Evolutionary conservation across 1,284 basidiomycete species (phyloP).

Genomic region (Thelephora terrestris): DNA sequence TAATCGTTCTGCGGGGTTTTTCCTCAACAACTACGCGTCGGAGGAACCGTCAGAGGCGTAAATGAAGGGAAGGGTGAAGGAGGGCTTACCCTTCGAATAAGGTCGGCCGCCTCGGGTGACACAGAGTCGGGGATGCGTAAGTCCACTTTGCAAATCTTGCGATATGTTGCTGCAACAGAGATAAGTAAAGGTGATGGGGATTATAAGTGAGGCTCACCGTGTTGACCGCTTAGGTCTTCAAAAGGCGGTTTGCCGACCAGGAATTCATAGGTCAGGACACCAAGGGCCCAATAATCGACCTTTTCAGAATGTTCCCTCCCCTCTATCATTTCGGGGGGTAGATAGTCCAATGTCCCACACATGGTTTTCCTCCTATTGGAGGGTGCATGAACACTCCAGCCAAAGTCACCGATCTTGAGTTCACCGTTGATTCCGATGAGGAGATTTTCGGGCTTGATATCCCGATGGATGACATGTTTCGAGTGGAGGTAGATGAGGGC

Average conservation of each 20-base stretch:
- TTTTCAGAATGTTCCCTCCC: slow-evolving; percentile 78
- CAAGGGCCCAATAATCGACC: slow-evolving; percentile 96
- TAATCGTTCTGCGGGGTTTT: slow-evolving; percentile 78
- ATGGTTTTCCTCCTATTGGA: slow-evolving; percentile 82
- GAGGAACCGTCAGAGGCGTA: background rate
- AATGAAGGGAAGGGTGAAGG: slow-evolving; percentile 16
- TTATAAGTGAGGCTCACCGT: slow-evolving; percentile 37
- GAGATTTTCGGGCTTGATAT: slow-evolving; percentile 99
- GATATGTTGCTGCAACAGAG: slow-evolving; percentile 63
- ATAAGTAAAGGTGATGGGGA: slow-evolving; percentile 1
- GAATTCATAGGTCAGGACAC: slow-evolving; percentile 95
- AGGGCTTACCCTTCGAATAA: slow-evolving; percentile 45
- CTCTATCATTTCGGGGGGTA: slow-evolving; percentile 99
- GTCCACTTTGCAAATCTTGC: slow-evolving; percentile 76
- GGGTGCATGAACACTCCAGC: slow-evolving; percentile 98
- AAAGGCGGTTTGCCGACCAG: slow-evolving; percentile 90
- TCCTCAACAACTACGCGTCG: slow-evolving; percentile 67
- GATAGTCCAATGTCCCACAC: slow-evolving; percentile 94
- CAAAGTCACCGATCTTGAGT: slow-evolving; percentile 98
- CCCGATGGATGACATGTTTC: slow-evolving; percentile 97
- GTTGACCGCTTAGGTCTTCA: slow-evolving; percentile 74
- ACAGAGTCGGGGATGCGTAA: slow-evolving; percentile 64
- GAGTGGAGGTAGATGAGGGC: slow-evolving; percentile 87
- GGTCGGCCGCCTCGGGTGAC: slow-evolving; percentile 55
- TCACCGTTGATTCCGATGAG: slow-evolving; percentile 93